Evolutionary conservation across 1,284 basidiomycete genomes (phyloP).

Genomic region (Leccinum pallidistipes): DNA sequence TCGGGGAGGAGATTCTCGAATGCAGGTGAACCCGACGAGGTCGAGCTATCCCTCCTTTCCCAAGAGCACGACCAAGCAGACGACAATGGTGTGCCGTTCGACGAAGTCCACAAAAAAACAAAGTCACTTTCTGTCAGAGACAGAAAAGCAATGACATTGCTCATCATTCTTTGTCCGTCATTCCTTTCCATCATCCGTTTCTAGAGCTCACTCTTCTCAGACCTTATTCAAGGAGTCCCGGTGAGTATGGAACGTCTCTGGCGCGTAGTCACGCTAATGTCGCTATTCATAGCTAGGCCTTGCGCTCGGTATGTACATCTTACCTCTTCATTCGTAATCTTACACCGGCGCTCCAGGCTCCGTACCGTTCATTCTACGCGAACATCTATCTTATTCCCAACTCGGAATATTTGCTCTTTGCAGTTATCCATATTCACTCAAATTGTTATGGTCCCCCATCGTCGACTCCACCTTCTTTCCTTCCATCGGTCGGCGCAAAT

Average conservation of each 20-base stretch:
- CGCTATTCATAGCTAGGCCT: slow-evolving; percentile 57
- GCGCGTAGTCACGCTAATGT: slow-evolving; percentile 14
- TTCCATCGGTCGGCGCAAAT: slow-evolving; percentile 88
- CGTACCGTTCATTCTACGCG: slow-evolving; percentile 93
- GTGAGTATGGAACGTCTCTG: slow-evolving; percentile 54
- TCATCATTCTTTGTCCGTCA: slow-evolving; percentile 86
- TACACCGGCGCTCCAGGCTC: slow-evolving; percentile 61
- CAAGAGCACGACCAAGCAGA: slow-evolving; percentile 48
- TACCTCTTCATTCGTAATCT: slow-evolving; percentile 2
- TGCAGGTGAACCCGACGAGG: slow-evolving; percentile 48
- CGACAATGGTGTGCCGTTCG: slow-evolving; percentile 34
- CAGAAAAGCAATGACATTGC: slow-evolving; percentile 81
- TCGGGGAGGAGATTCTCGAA: slow-evolving; percentile 34
- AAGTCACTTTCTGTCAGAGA: slow-evolving; percentile 72
- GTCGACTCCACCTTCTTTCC: slow-evolving; percentile 90
- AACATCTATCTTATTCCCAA: slow-evolving; percentile 95
- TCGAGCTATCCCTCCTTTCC: slow-evolving; percentile 63
- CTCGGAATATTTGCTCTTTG: slow-evolving; percentile 93
- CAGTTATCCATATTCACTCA: slow-evolving; percentile 96
- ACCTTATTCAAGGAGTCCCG: slow-evolving; percentile 94
- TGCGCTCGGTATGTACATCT: slow-evolving; percentile 57
- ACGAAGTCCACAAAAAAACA: slow-evolving; percentile 29
- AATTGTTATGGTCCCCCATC: slow-evolving; percentile 97
- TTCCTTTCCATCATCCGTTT: slow-evolving; percentile 6
- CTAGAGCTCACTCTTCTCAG: slow-evolving; percentile 40